Conservation (phyloP, 192 early-diverging fungal genomes). For the Umbelopsis vinacea region DNA sequence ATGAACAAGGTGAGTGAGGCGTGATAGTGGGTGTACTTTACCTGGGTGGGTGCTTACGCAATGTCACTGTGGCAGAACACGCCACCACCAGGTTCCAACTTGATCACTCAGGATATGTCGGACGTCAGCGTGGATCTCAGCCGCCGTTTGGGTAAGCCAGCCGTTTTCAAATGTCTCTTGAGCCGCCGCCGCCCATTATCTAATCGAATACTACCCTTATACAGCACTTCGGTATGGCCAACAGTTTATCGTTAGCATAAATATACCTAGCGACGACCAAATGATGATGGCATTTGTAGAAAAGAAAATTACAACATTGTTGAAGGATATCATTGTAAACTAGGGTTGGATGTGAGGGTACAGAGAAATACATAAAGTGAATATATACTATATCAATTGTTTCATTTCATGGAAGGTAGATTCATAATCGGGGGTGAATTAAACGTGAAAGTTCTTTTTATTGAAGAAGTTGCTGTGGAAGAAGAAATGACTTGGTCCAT, state of each 20-base stretch:
- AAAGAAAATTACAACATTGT: conserved; percentile 29
- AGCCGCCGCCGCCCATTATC: not conserved
- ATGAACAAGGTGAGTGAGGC: conserved; percentile 22
- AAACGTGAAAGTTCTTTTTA: no score
- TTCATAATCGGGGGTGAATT: no score
- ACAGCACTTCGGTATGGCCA: conserved; percentile 33
- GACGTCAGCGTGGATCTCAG: conserved; percentile 39
- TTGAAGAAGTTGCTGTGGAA: no score
- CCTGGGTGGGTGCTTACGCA: not conserved
- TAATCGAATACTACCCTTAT: not conserved
- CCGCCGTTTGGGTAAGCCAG: conserved; percentile 37
- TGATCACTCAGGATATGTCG: conserved; percentile 31
- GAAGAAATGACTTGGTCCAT: no score
- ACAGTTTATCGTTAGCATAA: conserved; percentile 38
- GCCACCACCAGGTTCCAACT: conserved; percentile 26
- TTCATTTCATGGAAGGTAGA: no score
- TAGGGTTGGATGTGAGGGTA: not conserved
- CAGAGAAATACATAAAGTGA: not conserved
- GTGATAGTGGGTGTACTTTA: not conserved
- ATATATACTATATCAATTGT: not conserved
- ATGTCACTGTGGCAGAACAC: not conserved
- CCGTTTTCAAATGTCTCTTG: not conserved
- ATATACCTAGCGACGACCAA: conserved; percentile 32
- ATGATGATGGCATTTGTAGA: conserved; percentile 37
- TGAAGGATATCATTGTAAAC: conserved; percentile 17